Evolutionary conservation across 2,329 filamentous ascomycete genomes (phyloP).

Genomic region (Davidsoniella neocaledoniae): DNA sequence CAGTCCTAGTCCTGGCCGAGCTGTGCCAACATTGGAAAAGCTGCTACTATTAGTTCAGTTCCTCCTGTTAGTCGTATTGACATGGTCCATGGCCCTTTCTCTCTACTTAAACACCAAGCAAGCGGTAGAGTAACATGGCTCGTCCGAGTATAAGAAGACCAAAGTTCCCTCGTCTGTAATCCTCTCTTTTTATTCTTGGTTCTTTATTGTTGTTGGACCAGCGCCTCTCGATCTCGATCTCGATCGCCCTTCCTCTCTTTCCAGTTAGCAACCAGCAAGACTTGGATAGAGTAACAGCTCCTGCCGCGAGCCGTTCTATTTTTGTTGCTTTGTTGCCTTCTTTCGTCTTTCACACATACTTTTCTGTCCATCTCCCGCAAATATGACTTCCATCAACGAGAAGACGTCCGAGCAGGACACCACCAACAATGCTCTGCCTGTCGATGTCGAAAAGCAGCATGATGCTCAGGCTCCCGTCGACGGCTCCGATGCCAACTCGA

Average conservation of each 20-base stretch:
- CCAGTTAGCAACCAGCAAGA: neutral
- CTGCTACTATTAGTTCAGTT: too few species aligned
- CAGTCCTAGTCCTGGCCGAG: neutral
- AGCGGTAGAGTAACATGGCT: neutral
- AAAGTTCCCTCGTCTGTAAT: neutral
- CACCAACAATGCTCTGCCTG: neutral
- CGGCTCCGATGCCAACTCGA: conserved; percentile 15
- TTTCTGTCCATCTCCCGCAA: neutral
- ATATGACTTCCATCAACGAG: neutral
- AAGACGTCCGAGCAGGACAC: neutral
- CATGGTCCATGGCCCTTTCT: too few species aligned
- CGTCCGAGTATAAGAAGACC: conserved; percentile 1
- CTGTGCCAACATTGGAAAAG: neutral
- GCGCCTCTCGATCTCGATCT: neutral
- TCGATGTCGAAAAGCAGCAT: conserved; percentile 11
- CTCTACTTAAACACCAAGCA: neutral
- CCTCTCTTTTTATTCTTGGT: neutral
- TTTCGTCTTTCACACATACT: neutral
- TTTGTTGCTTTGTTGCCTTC: neutral
- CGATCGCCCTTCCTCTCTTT: neutral
- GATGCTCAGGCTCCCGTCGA: conserved; percentile 2
- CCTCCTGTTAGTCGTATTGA: too few species aligned
- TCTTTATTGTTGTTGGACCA: neutral
- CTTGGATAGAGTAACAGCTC: too few species aligned
- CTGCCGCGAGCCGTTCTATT: neutral